Conservation (phyloP, 768 basidiomycete genomes). For the Porpolomopsis calyptriformis region DNA sequence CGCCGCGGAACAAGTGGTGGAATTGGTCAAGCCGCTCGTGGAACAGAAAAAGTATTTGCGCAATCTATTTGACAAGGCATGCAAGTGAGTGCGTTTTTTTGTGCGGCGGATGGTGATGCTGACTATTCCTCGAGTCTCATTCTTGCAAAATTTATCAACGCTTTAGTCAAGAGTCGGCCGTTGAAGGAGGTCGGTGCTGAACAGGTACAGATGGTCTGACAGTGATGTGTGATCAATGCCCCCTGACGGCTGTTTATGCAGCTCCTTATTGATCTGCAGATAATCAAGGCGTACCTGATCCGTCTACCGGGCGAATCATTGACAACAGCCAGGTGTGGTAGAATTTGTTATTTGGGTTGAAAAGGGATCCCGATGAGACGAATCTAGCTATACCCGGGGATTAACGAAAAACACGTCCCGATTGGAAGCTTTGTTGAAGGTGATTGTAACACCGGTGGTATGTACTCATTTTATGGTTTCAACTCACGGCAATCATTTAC, state of each 20-base stretch:
- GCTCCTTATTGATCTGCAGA: slow-evolving; percentile 87
- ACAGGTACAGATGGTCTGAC: slow-evolving; percentile 41
- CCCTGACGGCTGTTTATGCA: slow-evolving; percentile 21
- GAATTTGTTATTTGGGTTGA: slow-evolving; percentile 6
- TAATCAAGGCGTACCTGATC: slow-evolving; percentile 69
- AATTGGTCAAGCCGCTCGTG: slow-evolving; percentile 65
- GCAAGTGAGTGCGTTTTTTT: slow-evolving; percentile 46
- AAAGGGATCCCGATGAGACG: slow-evolving; percentile 7
- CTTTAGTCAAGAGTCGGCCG: slow-evolving; percentile 83
- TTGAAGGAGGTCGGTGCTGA: slow-evolving; percentile 91
- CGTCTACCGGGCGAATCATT: slow-evolving; percentile 72
- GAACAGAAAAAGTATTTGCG: slow-evolving; percentile 93
- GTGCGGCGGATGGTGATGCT: neutral
- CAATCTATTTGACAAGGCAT: slow-evolving; percentile 89
- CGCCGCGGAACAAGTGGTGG: slow-evolving; percentile 65
- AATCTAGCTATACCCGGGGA: slow-evolving; percentile 64
- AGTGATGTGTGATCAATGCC: neutral
- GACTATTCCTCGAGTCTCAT: slow-evolving; percentile 51
- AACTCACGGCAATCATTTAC: neutral
- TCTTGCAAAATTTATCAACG: slow-evolving; percentile 79
- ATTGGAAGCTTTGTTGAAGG: slow-evolving; percentile 88
- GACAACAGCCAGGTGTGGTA: slow-evolving; percentile 40
- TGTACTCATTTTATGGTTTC: slow-evolving; percentile 16
- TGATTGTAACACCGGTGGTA: slow-evolving; percentile 87
- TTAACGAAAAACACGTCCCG: slow-evolving; percentile 72